phyloP scores from a whole-genome alignment of 345 rosid species.

The Clausena lansium region DNA sequence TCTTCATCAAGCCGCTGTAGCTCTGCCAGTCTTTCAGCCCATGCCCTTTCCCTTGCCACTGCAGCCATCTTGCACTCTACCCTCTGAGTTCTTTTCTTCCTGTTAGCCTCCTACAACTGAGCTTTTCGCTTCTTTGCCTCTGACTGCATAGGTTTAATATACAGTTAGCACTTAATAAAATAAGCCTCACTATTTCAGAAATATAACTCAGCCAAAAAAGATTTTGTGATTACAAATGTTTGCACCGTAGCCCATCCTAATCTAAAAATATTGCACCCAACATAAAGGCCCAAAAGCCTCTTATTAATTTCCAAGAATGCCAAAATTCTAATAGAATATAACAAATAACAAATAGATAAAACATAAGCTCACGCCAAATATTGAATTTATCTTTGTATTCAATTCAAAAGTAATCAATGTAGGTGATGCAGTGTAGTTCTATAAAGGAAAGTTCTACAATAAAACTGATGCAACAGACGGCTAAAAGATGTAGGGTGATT shows the following conservation, averaged over 20 bases:
- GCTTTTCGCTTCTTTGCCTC: constrained; percentile 92
- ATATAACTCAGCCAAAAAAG: no score
- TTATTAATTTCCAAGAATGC: background rate
- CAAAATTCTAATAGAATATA: background rate
- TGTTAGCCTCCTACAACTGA: constrained; percentile 66
- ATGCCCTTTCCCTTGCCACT: constrained; percentile 84
- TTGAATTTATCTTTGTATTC: background rate
- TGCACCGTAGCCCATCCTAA: background rate
- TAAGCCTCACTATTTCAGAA: background rate
- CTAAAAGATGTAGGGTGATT: no score
- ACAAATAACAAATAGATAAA: background rate
- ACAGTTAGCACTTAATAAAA: background rate
- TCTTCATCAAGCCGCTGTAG: constrained; percentile 74
- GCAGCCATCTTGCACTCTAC: constrained; percentile 83
- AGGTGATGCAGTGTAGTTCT: no score
- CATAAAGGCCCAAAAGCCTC: background rate
- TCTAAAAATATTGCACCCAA: background rate
- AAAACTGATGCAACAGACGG: no score
- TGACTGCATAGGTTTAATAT: constrained; percentile 45
- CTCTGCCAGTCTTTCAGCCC: constrained; percentile 72
- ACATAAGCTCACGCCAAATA: background rate
- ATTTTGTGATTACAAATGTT: background rate
- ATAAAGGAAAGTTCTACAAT: no score
- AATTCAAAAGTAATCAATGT: background rate
- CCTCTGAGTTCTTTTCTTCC: constrained; percentile 50